Evolutionary conservation across 768 basidiomycete species (phyloP), one percentile per base, ranked within the genome.

Genomic region (Lactifluus hygrophoroides): DNA sequence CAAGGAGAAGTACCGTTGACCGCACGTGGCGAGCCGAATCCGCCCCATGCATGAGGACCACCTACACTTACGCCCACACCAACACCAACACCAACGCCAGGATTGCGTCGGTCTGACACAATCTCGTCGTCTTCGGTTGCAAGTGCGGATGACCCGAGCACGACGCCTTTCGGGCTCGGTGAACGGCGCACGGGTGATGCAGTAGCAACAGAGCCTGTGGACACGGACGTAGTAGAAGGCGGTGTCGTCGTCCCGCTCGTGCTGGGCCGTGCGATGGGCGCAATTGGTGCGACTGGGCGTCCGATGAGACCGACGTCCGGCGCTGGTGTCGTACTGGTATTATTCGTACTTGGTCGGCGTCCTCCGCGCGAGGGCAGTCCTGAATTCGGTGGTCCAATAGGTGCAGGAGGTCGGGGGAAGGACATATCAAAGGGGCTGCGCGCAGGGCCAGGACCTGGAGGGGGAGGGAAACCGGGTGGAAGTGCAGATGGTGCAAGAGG

Each of bases 111-210:
- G 17, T 77, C 71, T 40, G 77, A 71, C 16, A 90, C 80, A 11
- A 90, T 85, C 67, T 90, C 88, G 67, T 91, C 89, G 60, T 88
- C 88, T 59, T 89, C 88, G 14, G 87, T 81, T 3, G 83, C 81
- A 19, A 90, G 76, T 19, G 89, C 88, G 5, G 85, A 85, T 14
- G 88, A 90, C 13, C 89, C 89, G 7, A 90, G 74, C 35, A 84
- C 72, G 17, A 57, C 9, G 40, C 83, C 82, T 67, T 89, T 90
- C 9, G 79, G 79, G 59, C 78, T 79, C 4, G 79, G 77, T 35
- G 79, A 77, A 10, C 77, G 75, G 45, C 75, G 73, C 17, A 70
- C 71, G 11, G 80, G 78, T 1, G 86, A 88, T 3, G 81, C 83
- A 11, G 84, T 59, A 13, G 32, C 44, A 19, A 59, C 25, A 4